Conservation (phyloP, 371 early-diverging fungal species). For the Cokeromyces recurvatus region DNA sequence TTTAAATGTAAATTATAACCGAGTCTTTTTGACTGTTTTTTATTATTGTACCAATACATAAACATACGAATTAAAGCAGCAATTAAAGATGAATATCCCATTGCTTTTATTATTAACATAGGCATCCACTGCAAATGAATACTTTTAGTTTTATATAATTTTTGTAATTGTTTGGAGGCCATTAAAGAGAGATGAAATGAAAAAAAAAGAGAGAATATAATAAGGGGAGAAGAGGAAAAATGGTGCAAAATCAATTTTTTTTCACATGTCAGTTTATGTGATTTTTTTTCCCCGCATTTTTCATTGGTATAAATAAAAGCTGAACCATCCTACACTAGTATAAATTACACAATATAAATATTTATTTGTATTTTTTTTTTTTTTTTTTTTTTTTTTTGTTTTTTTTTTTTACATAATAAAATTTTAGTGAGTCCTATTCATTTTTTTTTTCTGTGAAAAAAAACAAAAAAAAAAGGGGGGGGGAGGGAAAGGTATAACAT, state of each 20-base stretch:
- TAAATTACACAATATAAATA: no score
- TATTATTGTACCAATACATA: constrained; percentile 14
- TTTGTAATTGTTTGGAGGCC: not conserved
- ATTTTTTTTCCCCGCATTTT: constrained; percentile 9
- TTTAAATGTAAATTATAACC: no score
- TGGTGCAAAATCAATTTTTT: constrained; percentile 1
- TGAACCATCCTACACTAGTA: no score
- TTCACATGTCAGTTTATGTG: constrained; percentile 10
- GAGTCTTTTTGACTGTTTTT: not conserved
- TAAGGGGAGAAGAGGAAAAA: not conserved
- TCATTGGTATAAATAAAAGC: not conserved
- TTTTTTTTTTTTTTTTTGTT: no score
- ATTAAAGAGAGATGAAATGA: not conserved
- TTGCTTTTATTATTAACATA: constrained; percentile 1
- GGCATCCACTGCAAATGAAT: constrained; percentile 8
- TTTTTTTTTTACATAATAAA: no score
- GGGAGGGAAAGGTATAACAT: no score
- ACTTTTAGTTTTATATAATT: not conserved
- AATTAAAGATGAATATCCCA: constrained; percentile 17
- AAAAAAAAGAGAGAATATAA: not conserved
- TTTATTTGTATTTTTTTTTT: no score
- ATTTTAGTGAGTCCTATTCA: no score
- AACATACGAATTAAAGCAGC: constrained; percentile 13
- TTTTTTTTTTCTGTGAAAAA: no score
- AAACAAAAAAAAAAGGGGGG: no score